Percentiles rank a stretch among this genome's conserved stretches.
These are phyloP conservation scores for Lipomyces yamadae DNA, from an alignment of 805 yeast species.

Conservation along the genomic window DNA sequence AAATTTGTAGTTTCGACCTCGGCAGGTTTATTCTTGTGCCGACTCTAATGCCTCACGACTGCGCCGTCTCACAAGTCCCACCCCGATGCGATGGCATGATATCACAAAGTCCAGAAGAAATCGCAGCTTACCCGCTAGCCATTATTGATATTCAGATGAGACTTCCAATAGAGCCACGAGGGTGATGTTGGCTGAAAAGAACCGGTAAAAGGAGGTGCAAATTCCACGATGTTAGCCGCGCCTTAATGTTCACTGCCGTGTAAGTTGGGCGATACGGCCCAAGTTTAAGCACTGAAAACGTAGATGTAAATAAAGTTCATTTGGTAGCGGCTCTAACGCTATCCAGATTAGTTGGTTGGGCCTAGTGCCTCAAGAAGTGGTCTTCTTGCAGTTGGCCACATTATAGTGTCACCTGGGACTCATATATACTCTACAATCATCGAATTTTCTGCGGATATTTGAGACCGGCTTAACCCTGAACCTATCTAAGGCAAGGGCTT, in stretches of 20 bases:
- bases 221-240: not conserved
- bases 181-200: not conserved
- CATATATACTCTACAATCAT: too few relatives aligned
- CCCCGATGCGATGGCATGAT: too few relatives aligned
- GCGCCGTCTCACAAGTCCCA: not conserved
- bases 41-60: not conserved
- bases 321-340: not conserved
- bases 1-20: not conserved
- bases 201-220: not conserved
- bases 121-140: slow-evolving; percentile 21
- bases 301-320: not conserved
- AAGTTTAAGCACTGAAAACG: not conserved
- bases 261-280: not conserved
- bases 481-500: too few relatives aligned
- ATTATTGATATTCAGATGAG: not conserved
- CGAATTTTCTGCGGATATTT: too few relatives aligned
- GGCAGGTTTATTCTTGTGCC: too few relatives aligned
- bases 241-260: not conserved
- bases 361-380: not conserved
- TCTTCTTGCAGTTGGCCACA: too few relatives aligned
- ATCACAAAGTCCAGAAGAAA: not conserved
- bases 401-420: too few relatives aligned
- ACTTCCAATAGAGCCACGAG: not conserved
- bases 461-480: too few relatives aligned
- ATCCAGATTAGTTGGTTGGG: not conserved